Evolutionary conservation across 108 stramenopile genomes (phyloP), one percentile per base, ranked within the genome.

Genomic region (Skeletonema menzelii): DNA sequence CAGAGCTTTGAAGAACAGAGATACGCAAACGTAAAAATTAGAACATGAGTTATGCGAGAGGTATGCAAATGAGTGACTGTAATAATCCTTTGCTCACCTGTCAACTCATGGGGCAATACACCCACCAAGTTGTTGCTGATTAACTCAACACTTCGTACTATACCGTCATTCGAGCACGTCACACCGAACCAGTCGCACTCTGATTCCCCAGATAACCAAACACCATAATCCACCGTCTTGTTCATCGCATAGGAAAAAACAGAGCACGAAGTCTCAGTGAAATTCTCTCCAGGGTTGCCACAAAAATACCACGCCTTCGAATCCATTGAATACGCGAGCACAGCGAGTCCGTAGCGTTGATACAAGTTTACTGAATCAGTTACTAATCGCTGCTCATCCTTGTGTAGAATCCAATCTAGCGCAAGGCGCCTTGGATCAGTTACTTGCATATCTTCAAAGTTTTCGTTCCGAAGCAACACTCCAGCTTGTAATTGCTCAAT

Each of bases 131-230:
- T 38, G 57, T 69, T 69, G 8, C 38, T 27, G 63, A 24, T 42
- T 8, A 65, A 38, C 27, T 73, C 72, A 47, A 89, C 65, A 27
- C 59, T 73, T 12, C 22, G 10, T 11, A 88, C 82, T 49, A 67
- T 59, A 7, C 80, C 76, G 14, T 84, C 49, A 1, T 59, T 70
- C 34, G 81, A 46, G 65, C 90, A 91, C 8, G 67, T 74, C 57
- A 91, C 79, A 27, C 87, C 87, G 49, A 69, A 77, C 90, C 90
- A 91, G 14, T 42, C 27, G 37, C 90, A 91, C 56, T 84, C 84
- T 53, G 78, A 56, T 27, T 42, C 35, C 26, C 37, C 57, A 13
- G 65, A 81, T 74, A 90, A 34, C 89, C 87, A 76, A 58, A 59
- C 8, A 12, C 46, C 31, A 32, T 53, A 59, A 5, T 63, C 56